Base-by-base conservation (phyloP, 129 eudicot species). In the Smallanthus sonchifolius region DNA sequence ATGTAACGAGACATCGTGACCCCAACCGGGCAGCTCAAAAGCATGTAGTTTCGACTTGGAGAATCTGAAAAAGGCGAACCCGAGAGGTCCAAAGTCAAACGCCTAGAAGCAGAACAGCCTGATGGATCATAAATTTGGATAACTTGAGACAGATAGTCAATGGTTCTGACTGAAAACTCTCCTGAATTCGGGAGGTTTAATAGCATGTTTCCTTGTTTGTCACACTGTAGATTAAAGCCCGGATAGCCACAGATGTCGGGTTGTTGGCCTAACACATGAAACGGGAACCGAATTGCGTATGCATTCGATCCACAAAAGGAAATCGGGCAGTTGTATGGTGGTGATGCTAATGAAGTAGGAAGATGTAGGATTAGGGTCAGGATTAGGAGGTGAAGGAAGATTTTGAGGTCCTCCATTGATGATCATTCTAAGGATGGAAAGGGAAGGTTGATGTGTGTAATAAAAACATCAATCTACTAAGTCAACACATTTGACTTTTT, bases 71-170 rank as follows among this genome's bases (percentile, higher is more conserved):
- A 88, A 8, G 91, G 87, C 0, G 97, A 79, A 3, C 82, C 87
- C 0, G 89, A 72, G 28, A 86, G 83, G 76, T 86, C 82, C 51
- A 91, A 59, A 20, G 38, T 62, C 30, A 80, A 4, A 24, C 86
- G 87, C 56, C 85, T 43, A 2, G 72, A 19, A 4, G 87, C 86
- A 10, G 86, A 80, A 76, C 97, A 91, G 4, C 63, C 65, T 0
- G 48, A 30, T 5, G 95, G 91, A 34, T 91, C 91, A 48, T 81
- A 80, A 63, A 91, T 77, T 45, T 83, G 89, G 65, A 91, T 76
- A 13, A 67, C 57, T 80, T 84, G 89, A 15, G 74, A 40, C 7
- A 28, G 65, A 19, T 91, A 91, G 81, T 83, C 63, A 35, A 91
- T 88, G 56, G 68, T 30, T 6, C 86, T 81, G 11, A 91, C 88